Conservation (phyloP, 148 eudicot species). For the Talinum fruticosum region DNA sequence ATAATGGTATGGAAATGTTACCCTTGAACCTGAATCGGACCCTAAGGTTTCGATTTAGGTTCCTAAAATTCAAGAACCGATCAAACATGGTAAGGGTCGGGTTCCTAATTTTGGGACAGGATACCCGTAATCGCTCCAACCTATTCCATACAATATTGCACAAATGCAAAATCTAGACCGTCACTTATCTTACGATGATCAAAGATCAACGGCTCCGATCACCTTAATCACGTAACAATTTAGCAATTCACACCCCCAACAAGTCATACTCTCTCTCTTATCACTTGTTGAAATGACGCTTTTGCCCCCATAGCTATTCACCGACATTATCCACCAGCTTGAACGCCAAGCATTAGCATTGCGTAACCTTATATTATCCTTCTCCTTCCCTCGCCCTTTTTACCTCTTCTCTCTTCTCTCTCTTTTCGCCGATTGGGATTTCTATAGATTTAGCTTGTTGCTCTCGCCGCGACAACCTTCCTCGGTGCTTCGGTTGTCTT, state of each 20-base stretch:
- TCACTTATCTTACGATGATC: background rate
- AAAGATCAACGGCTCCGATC: constrained; percentile 15
- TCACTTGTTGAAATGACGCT: constrained; percentile 14
- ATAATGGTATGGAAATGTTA: too few species aligned
- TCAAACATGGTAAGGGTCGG: too few species aligned
- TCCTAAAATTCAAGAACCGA: too few species aligned
- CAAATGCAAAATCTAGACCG: constrained; percentile 17
- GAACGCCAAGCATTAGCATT: too few species aligned
- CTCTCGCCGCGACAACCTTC: too few species aligned
- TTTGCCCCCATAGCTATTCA: constrained; percentile 12
- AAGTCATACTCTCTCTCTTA: background rate
- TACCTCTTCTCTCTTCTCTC: background rate
- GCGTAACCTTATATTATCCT: constrained; percentile 21
- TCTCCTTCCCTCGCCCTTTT: background rate
- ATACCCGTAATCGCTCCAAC: too few species aligned
- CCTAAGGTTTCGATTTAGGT: too few species aligned
- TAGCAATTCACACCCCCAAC: background rate
- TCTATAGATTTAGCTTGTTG: constrained; percentile 23
- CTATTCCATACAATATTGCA: constrained; percentile 6
- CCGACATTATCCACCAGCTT: constrained; percentile 17
- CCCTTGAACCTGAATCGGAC: too few species aligned
- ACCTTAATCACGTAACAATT: constrained; percentile 17
- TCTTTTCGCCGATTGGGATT: constrained; percentile 9
- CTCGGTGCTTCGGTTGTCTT: too few species aligned
- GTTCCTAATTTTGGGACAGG: too few species aligned